phyloP scores from a whole-genome alignment of 768 basidiomycete species.

The Macrolepiota albuminosa region DNA sequence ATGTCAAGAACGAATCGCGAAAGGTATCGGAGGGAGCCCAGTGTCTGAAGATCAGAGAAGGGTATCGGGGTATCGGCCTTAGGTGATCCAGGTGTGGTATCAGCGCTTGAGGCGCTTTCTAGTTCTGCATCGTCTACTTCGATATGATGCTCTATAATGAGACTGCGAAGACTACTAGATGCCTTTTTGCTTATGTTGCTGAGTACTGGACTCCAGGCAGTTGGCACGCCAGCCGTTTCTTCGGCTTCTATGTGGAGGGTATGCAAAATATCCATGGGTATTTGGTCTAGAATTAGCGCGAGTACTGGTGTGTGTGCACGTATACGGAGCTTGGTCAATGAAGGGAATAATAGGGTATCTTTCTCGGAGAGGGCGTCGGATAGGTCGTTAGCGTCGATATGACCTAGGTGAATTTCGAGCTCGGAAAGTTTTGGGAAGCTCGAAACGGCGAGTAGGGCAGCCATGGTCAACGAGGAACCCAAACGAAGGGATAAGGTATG shows the following conservation, averaged over 20 bases:
- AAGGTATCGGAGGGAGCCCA: constrained; percentile 30
- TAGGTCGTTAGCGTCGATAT: constrained; percentile 26
- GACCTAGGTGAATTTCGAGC: constrained; percentile 40
- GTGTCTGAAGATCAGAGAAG: constrained; percentile 28
- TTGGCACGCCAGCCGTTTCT: constrained; percentile 16
- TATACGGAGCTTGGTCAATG: constrained; percentile 34
- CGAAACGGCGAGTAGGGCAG: constrained; percentile 32
- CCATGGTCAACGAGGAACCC: constrained; percentile 30
- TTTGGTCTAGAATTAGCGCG: constrained; percentile 26
- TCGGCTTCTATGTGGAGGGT: constrained; percentile 36
- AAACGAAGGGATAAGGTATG: constrained; percentile 34
- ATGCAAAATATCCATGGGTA: constrained; percentile 28
- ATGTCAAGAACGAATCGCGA: constrained; percentile 34
- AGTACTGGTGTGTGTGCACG: constrained; percentile 31
- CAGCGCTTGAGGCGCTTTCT: constrained; percentile 15
- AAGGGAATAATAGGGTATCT: constrained; percentile 25
- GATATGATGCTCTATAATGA: constrained; percentile 40
- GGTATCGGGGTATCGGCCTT: constrained; percentile 17
- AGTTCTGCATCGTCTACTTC: constrained; percentile 28
- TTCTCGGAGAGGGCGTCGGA: constrained; percentile 9
- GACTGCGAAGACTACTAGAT: constrained; percentile 25
- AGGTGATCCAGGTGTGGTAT: constrained; percentile 5
- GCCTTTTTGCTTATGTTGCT: constrained; percentile 22
- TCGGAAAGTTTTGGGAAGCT: constrained; percentile 31
- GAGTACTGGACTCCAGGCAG: constrained; percentile 33